Conservation (phyloP, 495 filamentous ascomycete species). For the Xylaria venustula region DNA sequence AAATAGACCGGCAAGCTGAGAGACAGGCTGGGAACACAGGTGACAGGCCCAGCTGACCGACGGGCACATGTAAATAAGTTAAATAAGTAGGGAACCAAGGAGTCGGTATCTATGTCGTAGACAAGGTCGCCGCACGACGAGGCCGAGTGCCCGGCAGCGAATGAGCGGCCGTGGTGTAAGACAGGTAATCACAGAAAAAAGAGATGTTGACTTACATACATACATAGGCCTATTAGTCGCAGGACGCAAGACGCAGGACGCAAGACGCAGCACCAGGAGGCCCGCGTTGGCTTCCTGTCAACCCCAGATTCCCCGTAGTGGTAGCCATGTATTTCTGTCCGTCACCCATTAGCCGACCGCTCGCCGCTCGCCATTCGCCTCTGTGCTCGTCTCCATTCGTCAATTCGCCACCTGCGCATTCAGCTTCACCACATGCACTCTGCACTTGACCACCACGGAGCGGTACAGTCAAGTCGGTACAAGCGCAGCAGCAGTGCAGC, state of each 20-base stretch:
- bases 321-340: not conserved
- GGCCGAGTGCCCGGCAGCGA: slow-evolving; percentile 3
- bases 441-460: not conserved
- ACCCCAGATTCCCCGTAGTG: slow-evolving; percentile 2
- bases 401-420: not conserved
- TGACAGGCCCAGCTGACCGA: no score
- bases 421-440: slow-evolving; percentile 8
- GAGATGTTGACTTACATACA: slow-evolving; percentile 8
- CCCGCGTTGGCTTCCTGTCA: not conserved
- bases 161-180: slow-evolving; percentile 11
- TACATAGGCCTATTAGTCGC: no score
- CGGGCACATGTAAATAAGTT: not conserved
- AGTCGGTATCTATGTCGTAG: not conserved
- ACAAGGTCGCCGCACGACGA: slow-evolving; percentile 2
- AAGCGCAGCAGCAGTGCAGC: not conserved
- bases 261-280: no score
- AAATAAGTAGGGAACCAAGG: not conserved
- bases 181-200: not conserved
- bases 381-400: not conserved
- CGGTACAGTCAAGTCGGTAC: not conserved
- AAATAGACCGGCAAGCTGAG: not conserved
- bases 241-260: not conserved
- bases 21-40: not conserved
- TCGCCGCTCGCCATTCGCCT: not conserved
- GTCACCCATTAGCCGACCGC: not conserved